A percentile compares a stretch with the other conserved stretches of the same genome.
phyloP scores from a whole-genome alignment of 2,329 filamentous ascomycete species.

The Paracoccidioides brasiliensis region DNA sequence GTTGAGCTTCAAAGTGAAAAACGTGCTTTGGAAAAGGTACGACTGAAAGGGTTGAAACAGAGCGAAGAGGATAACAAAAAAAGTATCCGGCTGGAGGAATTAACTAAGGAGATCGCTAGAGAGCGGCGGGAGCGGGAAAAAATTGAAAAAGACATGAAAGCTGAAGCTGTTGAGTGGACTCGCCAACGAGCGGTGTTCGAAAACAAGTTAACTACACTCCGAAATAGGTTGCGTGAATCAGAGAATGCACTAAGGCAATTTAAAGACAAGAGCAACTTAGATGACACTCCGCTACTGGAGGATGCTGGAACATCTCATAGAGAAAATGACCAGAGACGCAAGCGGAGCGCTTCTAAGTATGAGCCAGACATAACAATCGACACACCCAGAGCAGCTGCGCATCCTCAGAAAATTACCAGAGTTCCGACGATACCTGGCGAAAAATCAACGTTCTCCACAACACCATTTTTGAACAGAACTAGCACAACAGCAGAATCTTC shows the following conservation, averaged over 20 bases:
- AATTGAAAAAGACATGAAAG: constrained; percentile 49
- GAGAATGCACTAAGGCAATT: constrained; percentile 28
- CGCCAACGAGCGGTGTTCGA: constrained; percentile 53
- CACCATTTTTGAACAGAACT: constrained; percentile 75
- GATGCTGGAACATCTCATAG: not conserved
- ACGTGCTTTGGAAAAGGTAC: constrained; percentile 49
- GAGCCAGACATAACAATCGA: constrained; percentile 36
- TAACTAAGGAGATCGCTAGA: constrained; percentile 45
- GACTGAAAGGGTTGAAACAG: constrained; percentile 24
- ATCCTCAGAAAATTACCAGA: constrained; percentile 43
- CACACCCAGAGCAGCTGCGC: constrained; percentile 36
- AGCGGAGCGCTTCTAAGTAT: constrained; percentile 31
- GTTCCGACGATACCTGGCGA: constrained; percentile 56
- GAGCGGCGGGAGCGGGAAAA: constrained; percentile 49
- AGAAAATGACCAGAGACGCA: constrained; percentile 21
- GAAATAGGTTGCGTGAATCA: constrained; percentile 53
- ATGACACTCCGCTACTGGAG: not conserved
- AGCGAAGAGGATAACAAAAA: constrained; percentile 29
- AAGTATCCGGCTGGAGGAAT: constrained; percentile 34
- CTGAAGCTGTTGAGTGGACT: constrained; percentile 48
- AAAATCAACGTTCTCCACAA: constrained; percentile 88
- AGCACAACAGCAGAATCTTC: constrained; percentile 36
- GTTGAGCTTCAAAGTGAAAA: constrained; percentile 75
- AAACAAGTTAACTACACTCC: constrained; percentile 55
- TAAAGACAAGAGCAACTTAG: constrained; percentile 11